Conservation (phyloP, 1,139 yeast genomes). For the Taphrina populina region DNA sequence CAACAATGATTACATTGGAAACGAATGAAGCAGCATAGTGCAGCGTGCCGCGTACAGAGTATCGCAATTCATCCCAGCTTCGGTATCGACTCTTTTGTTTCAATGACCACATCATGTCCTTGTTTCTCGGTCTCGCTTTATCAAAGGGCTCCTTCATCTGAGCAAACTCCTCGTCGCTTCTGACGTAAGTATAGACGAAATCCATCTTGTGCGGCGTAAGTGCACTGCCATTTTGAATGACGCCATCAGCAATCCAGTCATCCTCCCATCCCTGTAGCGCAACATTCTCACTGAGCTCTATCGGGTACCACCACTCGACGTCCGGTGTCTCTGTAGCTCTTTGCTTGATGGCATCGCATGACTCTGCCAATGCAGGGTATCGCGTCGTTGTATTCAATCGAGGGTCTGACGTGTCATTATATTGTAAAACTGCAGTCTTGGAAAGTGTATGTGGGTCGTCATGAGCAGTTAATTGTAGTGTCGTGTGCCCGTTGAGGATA, state of each 20-base stretch:
- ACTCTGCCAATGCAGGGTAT: too few relatives aligned
- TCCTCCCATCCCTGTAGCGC: constrained; percentile 4
- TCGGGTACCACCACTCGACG: background rate
- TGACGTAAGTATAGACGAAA: constrained; percentile 10
- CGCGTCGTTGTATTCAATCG: too few relatives aligned
- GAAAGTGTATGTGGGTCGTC: too few relatives aligned
- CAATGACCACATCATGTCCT: background rate
- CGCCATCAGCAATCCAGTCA: constrained; percentile 3
- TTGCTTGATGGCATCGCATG: background rate
- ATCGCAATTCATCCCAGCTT: constrained; percentile 6
- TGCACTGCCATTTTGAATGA: background rate
- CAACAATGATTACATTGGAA: background rate
- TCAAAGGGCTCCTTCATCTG: constrained; percentile 1
- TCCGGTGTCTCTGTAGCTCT: background rate
- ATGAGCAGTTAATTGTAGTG: too few relatives aligned
- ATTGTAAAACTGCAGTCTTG: too few relatives aligned
- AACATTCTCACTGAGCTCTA: background rate
- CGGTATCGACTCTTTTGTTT: constrained; percentile 3
- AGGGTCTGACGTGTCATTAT: too few relatives aligned
- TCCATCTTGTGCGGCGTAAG: background rate
- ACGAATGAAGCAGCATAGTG: background rate
- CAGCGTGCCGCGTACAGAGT: constrained; percentile 6
- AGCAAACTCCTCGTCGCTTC: background rate
- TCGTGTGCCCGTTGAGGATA: too few relatives aligned
- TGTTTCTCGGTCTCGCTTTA: background rate